These are phyloP conservation scores for Cymbidium sinense DNA, from an alignment of 106 monocot genomes.

Conservation along the genomic window DNA sequence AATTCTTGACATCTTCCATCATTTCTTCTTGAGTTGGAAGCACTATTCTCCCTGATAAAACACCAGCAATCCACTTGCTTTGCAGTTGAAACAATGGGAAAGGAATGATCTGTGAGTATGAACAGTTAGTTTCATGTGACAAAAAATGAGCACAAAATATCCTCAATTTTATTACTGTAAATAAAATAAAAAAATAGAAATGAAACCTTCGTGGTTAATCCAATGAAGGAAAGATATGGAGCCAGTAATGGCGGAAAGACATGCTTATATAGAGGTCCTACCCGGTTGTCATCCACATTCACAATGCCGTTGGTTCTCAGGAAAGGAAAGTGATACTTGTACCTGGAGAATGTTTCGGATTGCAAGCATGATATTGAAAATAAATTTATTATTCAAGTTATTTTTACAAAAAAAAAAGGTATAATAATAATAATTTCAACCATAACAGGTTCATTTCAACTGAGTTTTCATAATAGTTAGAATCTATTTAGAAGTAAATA, in stretches of 20 bases:
- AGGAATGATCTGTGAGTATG: background rate
- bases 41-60: conserved; percentile 59
- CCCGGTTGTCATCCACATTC: conserved; percentile 86
- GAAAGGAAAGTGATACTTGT: conserved; percentile 87
- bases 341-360: conserved; percentile 27
- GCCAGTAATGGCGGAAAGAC: conserved; percentile 67
- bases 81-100: conserved; percentile 83
- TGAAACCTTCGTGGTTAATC: conserved; percentile 81
- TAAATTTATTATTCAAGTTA: too few species aligned
- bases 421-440: too few species aligned
- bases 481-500: too few species aligned
- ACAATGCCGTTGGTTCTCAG: conserved; percentile 50
- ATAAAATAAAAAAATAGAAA: background rate
- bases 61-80: conserved; percentile 90
- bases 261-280: conserved; percentile 88
- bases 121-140: background rate
- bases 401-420: too few species aligned
- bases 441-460: too few species aligned
- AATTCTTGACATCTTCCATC: conserved; percentile 61
- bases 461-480: too few species aligned
- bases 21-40: conserved; percentile 67
- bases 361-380: background rate
- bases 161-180: background rate
- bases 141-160: background rate
- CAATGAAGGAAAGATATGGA: conserved; percentile 82